phyloP scores from a whole-genome alignment of 75 land plant genomes.

The Selaginella moellendorffii region DNA sequence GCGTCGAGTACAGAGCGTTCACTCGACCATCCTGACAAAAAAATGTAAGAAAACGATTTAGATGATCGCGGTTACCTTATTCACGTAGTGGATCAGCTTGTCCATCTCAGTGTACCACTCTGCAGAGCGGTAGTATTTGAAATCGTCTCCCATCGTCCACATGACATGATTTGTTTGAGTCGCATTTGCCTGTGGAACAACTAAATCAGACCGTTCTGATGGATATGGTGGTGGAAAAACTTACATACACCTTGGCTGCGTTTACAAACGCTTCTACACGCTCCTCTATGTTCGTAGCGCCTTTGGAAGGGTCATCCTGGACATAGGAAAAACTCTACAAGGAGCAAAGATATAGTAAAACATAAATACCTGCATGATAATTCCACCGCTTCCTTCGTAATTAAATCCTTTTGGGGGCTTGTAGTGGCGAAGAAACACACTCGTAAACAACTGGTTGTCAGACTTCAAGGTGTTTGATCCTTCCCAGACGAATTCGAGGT shows the following conservation, averaged over 20 bases:
- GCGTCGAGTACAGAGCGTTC: constrained; percentile 89
- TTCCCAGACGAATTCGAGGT: constrained; percentile 81
- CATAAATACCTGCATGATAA: not conserved
- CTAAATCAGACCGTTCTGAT: too few species aligned
- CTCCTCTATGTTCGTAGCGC: constrained; percentile 20
- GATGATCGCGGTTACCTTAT: constrained; percentile 35
- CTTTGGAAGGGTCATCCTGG: constrained; percentile 24
- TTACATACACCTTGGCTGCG: constrained; percentile 4
- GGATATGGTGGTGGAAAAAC: too few species aligned
- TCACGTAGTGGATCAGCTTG: constrained; percentile 80
- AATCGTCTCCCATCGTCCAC: constrained; percentile 98
- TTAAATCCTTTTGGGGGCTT: constrained; percentile 72
- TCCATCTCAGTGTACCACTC: constrained; percentile 88
- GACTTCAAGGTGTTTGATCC: constrained; percentile 53
- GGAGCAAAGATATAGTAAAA: too few species aligned
- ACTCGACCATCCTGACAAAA: constrained; percentile 97
- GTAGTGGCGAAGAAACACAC: constrained; percentile 55
- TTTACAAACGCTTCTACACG: constrained; percentile 26
- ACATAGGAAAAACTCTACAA: too few species aligned
- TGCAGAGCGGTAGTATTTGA: constrained; percentile 72
- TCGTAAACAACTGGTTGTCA: constrained; percentile 37
- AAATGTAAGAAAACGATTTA: too few species aligned
- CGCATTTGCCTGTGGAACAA: constrained; percentile 47
- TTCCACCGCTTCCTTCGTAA: constrained; percentile 33
- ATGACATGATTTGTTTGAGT: constrained; percentile 74